Evolutionary conservation across 352 stramenopile genomes (phyloP).

Genomic region (Phytophthora kernoviae): DNA sequence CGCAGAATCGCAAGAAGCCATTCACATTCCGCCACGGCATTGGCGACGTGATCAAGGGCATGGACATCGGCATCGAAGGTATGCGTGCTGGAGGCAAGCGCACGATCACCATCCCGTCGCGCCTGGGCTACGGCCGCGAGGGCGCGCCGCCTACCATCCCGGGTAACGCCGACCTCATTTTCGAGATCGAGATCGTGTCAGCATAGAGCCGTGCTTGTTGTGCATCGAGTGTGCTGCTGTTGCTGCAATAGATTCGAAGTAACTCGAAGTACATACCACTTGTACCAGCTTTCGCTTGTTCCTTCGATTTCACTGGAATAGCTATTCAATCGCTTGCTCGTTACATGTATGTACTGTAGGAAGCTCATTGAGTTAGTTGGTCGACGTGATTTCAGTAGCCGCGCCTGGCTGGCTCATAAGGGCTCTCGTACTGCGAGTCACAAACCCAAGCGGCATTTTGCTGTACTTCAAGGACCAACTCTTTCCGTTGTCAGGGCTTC

Average conservation of each 20-base stretch:
- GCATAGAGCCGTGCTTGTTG: slow-evolving; percentile 21
- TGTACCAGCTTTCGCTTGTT: slow-evolving; percentile 1
- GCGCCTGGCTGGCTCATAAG: neutral
- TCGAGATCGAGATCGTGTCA: slow-evolving; percentile 94
- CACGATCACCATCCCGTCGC: slow-evolving; percentile 91
- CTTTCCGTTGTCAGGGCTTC: too few species aligned
- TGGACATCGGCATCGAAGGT: slow-evolving; percentile 94
- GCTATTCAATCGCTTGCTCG: too few species aligned
- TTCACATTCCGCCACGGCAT: slow-evolving; percentile 87
- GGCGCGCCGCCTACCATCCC: slow-evolving; percentile 87
- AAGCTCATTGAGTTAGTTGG: too few species aligned
- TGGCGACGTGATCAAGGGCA: slow-evolving; percentile 95
- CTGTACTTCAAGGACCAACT: neutral
- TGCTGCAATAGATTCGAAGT: neutral
- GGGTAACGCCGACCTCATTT: slow-evolving; percentile 92
- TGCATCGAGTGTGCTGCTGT: neutral
- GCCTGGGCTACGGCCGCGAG: slow-evolving; percentile 93
- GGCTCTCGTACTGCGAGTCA: too few species aligned
- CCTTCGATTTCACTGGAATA: too few species aligned
- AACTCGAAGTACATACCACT: slow-evolving; percentile 7
- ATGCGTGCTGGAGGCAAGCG: slow-evolving; percentile 91
- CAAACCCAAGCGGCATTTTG: too few species aligned
- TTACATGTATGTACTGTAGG: too few species aligned
- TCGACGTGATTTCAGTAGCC: neutral
- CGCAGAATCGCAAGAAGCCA: slow-evolving; percentile 82